Evolutionary conservation across 1,139 yeast species (phyloP), one percentile per base, ranked within the genome.

Genomic region (Candida tetrigidarum): DNA sequence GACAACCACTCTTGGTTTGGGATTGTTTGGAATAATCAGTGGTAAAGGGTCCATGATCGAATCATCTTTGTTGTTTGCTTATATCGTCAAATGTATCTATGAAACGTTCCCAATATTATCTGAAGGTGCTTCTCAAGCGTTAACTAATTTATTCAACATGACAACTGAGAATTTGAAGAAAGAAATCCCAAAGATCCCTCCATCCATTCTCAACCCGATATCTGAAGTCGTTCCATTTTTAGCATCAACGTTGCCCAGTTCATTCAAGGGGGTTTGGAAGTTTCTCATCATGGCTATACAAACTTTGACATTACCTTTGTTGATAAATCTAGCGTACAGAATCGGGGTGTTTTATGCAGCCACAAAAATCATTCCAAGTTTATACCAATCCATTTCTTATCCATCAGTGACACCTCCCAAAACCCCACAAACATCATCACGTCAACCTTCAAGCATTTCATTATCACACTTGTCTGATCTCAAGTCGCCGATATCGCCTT

Each of bases 341-440:
- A 81, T 93, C 20, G 78, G 89, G 2, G 96, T 92, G 3, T 90
- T 92, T 57, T 90, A 89, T 59, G 91, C 96, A 2, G 97, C 98
- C 4, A 88, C 97, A 12, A 84, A 96, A 61, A 91, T 93, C 50
- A 89, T 93, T 18, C 98, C 99, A 1, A 84, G 89, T 16, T 68
- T 90, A 49, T 72, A 74, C 54, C 72, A 74, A 50, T 70, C 70
- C 12, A 64, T 67, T 1, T 57, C 67, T 16, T 67, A 68, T 47
- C 74, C 71, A 23, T 55, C 63, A 19, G 48, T 52, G 11, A 58
- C 82, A 5, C 71, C 74, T 8, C 69, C 74, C 40, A 60, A 67
- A 52, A 63, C 69, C 2, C 61, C 64, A 3, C 48, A 46, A 28
- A 41, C 49, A 38, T 38, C 52, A 26, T 52, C 56, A 16, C 47